These are phyloP conservation scores for Beauveria sp. DNA, from an alignment of 2,329 filamentous ascomycete genomes.

Conservation along the genomic window DNA sequence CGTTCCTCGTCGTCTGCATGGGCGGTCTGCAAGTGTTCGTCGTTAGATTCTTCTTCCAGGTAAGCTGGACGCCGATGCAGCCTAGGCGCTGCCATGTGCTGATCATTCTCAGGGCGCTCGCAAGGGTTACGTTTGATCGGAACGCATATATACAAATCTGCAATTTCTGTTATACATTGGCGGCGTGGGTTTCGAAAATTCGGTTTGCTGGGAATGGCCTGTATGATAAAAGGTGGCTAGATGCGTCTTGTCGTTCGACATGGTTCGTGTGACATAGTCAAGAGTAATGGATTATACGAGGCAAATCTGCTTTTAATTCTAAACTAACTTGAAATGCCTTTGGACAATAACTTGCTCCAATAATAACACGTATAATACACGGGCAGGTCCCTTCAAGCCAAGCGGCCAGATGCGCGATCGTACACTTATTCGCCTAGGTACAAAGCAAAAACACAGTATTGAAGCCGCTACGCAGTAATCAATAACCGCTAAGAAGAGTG, in stretches of 20 bases:
- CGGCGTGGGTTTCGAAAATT: slow-evolving; percentile 24
- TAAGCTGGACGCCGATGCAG: slow-evolving; percentile 22
- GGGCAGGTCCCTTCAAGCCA: background rate
- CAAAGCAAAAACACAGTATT: too few relatives aligned
- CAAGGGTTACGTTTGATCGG: slow-evolving; percentile 59
- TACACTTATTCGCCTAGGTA: too few relatives aligned
- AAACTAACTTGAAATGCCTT: background rate
- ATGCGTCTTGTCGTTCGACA: background rate
- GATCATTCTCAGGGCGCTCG: slow-evolving; percentile 46
- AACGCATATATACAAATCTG: slow-evolving; percentile 14
- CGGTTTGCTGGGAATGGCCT: slow-evolving; percentile 21
- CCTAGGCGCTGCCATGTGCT: background rate
- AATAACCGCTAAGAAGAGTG: too few relatives aligned
- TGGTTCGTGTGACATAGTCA: background rate
- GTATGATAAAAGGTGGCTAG: slow-evolving; percentile 20
- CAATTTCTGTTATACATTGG: slow-evolving; percentile 19
- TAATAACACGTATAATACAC: background rate
- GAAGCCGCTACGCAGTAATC: too few relatives aligned
- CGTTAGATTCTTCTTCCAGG: slow-evolving; percentile 98
- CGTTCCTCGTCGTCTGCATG: slow-evolving; percentile 87
- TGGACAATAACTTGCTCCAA: background rate
- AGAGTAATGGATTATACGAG: slow-evolving; percentile 10
- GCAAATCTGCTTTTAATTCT: background rate
- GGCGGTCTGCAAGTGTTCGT: slow-evolving; percentile 94
- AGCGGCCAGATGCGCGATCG: background rate